Base-by-base conservation (phyloP, 208 protist species). In the Trypanosoma congolense region DNA sequence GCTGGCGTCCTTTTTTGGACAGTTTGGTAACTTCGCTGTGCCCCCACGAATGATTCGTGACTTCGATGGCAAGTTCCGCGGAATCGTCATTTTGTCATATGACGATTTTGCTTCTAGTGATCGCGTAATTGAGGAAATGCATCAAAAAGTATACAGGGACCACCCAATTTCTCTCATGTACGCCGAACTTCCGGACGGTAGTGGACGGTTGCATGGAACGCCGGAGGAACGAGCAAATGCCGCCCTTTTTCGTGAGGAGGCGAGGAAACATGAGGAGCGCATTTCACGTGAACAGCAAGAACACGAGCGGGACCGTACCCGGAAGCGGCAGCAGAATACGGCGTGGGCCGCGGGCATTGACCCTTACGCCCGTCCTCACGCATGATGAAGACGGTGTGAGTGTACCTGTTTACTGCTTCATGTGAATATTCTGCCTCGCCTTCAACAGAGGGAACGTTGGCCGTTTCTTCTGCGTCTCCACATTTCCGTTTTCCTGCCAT, bases 1-100 rank as follows among this genome's bases (percentile, higher is more conserved):
- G 12, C 29, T 93, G 14, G 83, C 75, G 0, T 58, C 65, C 12
- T 90, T 89, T 62, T 93, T 93, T 56, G 61, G 74, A 30, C 80
- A 83, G 38, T 93, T 90, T 53, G 87, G 87, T 18, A 58, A 46
- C 18, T 90, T 93, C 42, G 82, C 87, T n/a, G 87, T 77, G 0
- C 87, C 83, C 8, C 82, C 83, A 22, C 80, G 83, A n/a, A 89
- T 91, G 87, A 58, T 80, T 48, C 74, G 78, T 16, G 80, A 93
- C 60, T 61, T 63, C 36, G 65, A 80, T 2, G 87, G 87, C n/a
- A 84, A 80, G 56, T 91, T 91, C 48, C 66, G 77, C 16, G 87
- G 87, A 18, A 64, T 63, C 19, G 80, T 80, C 8, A 73, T 93
- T 30, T 64, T 93, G 9, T 90, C 82, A 8, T 93, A 91, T 69